These are phyloP conservation scores for Coemansia asiatica DNA, from an alignment of 192 early-diverging fungal genomes.

Conservation along the genomic window DNA sequence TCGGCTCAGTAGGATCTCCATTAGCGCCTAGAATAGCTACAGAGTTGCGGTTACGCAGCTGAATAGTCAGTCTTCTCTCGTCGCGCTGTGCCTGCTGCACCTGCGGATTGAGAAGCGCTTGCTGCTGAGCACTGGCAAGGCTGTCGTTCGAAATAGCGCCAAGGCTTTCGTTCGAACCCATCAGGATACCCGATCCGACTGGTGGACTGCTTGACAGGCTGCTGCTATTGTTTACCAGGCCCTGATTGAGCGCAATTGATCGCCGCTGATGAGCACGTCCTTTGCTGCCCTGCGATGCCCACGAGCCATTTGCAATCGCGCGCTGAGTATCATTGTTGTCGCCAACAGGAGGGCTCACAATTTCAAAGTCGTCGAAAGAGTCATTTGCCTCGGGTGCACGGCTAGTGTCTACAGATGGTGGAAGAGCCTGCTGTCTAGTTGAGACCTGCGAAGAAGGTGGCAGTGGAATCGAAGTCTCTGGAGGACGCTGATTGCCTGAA, in stretches of 20 bases:
- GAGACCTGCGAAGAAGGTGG: neutral
- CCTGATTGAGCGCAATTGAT: constrained; percentile 43
- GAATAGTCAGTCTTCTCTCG: constrained; percentile 53
- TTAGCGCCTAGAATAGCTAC: constrained; percentile 9
- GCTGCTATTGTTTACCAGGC: constrained; percentile 9
- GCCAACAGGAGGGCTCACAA: constrained; percentile 23
- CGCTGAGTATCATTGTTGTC: constrained; percentile 12
- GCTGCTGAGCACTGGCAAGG: neutral
- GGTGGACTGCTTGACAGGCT: constrained; percentile 13
- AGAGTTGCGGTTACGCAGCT: constrained; percentile 54
- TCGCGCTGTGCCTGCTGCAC: constrained; percentile 20
- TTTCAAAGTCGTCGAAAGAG: constrained; percentile 45
- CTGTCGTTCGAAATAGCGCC: constrained; percentile 13
- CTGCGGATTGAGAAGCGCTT: neutral
- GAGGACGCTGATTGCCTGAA: neutral
- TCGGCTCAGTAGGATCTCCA: neutral
- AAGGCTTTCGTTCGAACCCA: constrained; percentile 2
- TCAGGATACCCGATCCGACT: neutral
- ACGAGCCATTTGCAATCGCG: constrained; percentile 7
- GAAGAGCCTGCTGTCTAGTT: neutral
- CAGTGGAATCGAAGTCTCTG: neutral
- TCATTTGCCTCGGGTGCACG: constrained; percentile 1
- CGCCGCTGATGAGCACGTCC: constrained; percentile 29
- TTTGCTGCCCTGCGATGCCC: constrained; percentile 20
- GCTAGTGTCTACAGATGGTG: neutral